Evolutionary conservation across 352 stramenopile species (phyloP), one percentile per base, ranked within the genome.

Genomic region (Phytophthora rubi): DNA sequence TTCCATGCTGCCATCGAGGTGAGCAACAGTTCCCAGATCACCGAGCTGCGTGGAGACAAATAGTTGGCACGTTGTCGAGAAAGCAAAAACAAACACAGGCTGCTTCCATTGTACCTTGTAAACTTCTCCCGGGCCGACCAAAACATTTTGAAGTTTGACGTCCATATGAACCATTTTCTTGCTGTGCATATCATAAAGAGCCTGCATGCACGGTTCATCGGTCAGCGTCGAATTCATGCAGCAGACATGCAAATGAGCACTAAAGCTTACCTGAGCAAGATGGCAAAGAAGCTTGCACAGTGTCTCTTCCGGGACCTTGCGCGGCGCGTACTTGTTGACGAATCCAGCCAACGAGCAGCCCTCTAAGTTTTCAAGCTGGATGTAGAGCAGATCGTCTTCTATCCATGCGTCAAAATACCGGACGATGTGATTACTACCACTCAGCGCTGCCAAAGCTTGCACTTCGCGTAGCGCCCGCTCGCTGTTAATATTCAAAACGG

Each of bases 371-470:
- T 95, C 89, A 44, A 95, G 77, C 59, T 96, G 89, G 48, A 96
- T 96, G 68, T 96, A 96, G 12, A 96, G 79, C 71, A 95, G 58
- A 10, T 96, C 86, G 62, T 96, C 85, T 75, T 96, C 89, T 68
- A 96, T 89, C 89, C 89, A 96, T 42, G 89, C 89, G 73, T 95
- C 86, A 70, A 93, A 95, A 73, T 96, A 96, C 9, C 85, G 89
- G 51, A 96, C 83, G 33, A 96, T 66, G 56, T 96, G 87, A 10
- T 83, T 88, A 61, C 86, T 94, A 60, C 71, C 70, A 59, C 83
- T 93, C 47, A 96, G 69, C 23, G 89, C 89, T n/a, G 87, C 86
- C 13, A 96, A 71, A 33, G 87, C 89, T 57, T 94, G 86, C 9
- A 96, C 89, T 81, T 96, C 89, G 1, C 86, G 85, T 32, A 96